A percentile compares a stretch with the other conserved stretches of the same genome.
phyloP scores from a whole-genome alignment of 2,329 filamentous ascomycete species.

The Pestalotiopsis sp. region DNA sequence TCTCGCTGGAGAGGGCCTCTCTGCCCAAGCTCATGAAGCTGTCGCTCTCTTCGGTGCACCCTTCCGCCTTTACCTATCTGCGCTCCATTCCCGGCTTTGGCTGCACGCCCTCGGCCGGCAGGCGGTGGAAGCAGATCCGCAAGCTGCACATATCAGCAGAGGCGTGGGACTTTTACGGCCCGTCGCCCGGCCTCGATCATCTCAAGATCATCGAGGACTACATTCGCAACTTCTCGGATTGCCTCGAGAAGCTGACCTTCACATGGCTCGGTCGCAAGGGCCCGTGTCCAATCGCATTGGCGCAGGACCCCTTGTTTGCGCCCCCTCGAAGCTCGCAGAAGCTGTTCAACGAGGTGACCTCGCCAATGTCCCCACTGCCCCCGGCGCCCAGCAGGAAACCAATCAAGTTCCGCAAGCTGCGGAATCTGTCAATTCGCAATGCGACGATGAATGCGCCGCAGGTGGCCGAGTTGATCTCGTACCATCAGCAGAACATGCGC shows the following conservation, averaged over 20 bases:
- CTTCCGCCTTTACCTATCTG: conserved; percentile 76
- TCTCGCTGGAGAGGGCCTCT: conserved; percentile 76
- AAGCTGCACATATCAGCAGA: conserved; percentile 75
- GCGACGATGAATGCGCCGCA: conserved; percentile 72
- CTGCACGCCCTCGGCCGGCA: conserved; percentile 70
- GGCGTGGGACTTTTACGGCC: conserved; percentile 65
- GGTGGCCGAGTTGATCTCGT: conserved; percentile 68
- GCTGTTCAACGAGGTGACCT: conserved; percentile 67
- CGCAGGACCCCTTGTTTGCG: conserved; percentile 71
- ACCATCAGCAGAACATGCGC: conserved; percentile 68
- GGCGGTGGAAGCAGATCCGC: conserved; percentile 77
- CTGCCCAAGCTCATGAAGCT: conserved; percentile 69
- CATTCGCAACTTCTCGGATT: conserved; percentile 68
- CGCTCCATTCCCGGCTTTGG: conserved; percentile 76
- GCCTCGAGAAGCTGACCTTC: conserved; percentile 73
- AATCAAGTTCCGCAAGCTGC: conserved; percentile 69
- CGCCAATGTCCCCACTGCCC: conserved; percentile 65
- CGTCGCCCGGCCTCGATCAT: conserved; percentile 67
- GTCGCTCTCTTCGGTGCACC: conserved; percentile 74
- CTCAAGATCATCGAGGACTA: conserved; percentile 83
- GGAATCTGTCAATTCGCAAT: conserved; percentile 73
- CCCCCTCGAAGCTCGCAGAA: conserved; percentile 56
- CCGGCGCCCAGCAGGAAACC: conserved; percentile 53
- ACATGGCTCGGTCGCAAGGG: conserved; percentile 76
- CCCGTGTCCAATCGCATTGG: conserved; percentile 72